These are phyloP conservation scores for Ceratocystis ficicola DNA, from an alignment of 2,329 filamentous ascomycete genomes.

Conservation along the genomic window DNA sequence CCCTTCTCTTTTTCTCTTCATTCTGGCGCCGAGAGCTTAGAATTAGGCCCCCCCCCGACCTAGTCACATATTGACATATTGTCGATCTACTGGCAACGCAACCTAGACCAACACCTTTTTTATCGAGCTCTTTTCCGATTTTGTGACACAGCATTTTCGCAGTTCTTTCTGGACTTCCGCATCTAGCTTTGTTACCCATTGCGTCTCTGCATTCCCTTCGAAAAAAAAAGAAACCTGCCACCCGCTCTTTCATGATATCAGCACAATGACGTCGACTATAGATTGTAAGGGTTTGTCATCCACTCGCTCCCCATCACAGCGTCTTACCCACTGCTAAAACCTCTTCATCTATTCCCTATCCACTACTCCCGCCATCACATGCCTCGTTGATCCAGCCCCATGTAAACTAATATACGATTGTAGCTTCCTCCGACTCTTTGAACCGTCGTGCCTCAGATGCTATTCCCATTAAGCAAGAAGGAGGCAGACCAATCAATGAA, in stretches of 20 bases:
- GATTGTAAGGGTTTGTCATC: slow-evolving; percentile 17
- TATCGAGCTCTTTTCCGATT: not conserved
- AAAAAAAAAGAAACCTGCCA: slow-evolving; percentile 2
- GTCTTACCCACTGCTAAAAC: not conserved
- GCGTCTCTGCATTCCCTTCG: not conserved
- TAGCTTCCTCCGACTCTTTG: slow-evolving; percentile 11
- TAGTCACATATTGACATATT: not conserved
- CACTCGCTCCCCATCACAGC: not conserved
- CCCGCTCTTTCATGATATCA: slow-evolving; percentile 13
- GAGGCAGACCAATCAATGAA: slow-evolving; percentile 10
- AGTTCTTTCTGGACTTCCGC: slow-evolving; percentile 1
- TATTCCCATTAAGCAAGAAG: slow-evolving; percentile 16
- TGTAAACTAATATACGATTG: not conserved
- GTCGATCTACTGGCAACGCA: not conserved
- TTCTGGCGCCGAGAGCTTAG: slow-evolving; percentile 1
- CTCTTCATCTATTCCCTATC: not conserved
- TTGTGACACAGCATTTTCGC: not conserved
- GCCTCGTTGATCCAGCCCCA: not conserved
- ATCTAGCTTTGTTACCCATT: not conserved
- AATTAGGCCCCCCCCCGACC: not conserved
- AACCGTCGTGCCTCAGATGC: slow-evolving; percentile 11
- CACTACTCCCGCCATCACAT: not conserved
- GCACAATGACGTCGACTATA: slow-evolving; percentile 20
- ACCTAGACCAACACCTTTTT: not conserved
- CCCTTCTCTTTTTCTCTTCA: not conserved